phyloP scores from a whole-genome alignment of 1,139 yeast genomes.

The Nadsonia starkeyi-henricii region DNA sequence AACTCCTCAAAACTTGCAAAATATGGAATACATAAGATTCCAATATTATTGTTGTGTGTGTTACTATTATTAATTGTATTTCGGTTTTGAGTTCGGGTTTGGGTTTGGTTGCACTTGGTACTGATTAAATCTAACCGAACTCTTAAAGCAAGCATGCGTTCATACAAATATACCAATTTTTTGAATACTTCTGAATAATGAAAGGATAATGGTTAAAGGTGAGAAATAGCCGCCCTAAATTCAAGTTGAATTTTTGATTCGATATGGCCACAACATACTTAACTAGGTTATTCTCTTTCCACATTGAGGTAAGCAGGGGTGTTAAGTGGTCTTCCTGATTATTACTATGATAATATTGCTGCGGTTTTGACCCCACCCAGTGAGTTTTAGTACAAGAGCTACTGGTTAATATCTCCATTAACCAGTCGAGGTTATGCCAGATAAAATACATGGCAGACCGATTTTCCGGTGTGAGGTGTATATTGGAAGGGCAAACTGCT shows the following conservation, averaged over 20 bases:
- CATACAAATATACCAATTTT: slow-evolving; percentile 1
- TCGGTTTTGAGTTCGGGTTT: background rate
- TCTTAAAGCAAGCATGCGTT: slow-evolving; percentile 6
- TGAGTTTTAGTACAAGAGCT: background rate
- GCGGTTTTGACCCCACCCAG: background rate
- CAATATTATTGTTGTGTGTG: no score
- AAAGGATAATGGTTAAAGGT: slow-evolving; percentile 10
- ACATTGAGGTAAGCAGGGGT: background rate
- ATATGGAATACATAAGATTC: background rate
- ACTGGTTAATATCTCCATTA: slow-evolving; percentile 1
- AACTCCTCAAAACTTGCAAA: background rate
- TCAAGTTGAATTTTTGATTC: slow-evolving; percentile 1
- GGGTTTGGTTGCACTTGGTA: no score
- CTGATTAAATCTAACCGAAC: background rate
- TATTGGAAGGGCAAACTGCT: background rate
- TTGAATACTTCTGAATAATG: slow-evolving; percentile 7
- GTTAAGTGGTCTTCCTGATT: no score
- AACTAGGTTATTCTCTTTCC: background rate
- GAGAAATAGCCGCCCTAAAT: slow-evolving; percentile 6
- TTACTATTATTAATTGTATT: no score
- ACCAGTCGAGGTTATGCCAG: slow-evolving; percentile 6
- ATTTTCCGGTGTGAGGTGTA: slow-evolving; percentile 3
- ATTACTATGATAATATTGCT: no score
- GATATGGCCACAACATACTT: background rate
- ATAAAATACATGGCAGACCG: slow-evolving; percentile 6